Percentiles rank a stretch among this genome's conserved stretches.
Conservation (phyloP, 108 stramenopile genomes). For the Conticribra guillardii region DNA sequence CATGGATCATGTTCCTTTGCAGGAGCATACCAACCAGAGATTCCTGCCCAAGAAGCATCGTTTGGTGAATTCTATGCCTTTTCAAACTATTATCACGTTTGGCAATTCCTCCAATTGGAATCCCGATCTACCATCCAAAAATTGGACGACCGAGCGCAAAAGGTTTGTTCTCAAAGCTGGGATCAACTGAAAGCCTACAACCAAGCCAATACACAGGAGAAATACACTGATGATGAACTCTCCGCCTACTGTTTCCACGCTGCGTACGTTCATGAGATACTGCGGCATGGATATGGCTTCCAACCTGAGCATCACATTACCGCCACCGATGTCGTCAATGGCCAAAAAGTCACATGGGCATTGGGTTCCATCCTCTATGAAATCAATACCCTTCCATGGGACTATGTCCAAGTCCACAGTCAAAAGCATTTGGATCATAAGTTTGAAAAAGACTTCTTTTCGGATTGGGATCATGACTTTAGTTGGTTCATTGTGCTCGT, state of each 20-base stretch:
- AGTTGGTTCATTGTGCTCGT: conserved; percentile 14
- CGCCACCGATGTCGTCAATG: conserved; percentile 79
- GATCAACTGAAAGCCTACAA: conserved; percentile 63
- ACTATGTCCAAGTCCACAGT: conserved; percentile 34
- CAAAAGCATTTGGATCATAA: conserved; percentile 17
- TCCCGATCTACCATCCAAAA: conserved; percentile 48
- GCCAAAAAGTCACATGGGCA: conserved; percentile 88
- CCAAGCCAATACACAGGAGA: conserved; percentile 3
- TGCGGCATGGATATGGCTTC: conserved; percentile 85
- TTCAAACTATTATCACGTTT: conserved; percentile 68
- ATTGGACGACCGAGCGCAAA: conserved; percentile 47
- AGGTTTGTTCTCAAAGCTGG: conserved; percentile 67
- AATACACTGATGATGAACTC: conserved; percentile 45
- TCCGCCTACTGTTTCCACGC: conserved; percentile 82
- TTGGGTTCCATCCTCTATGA: conserved; percentile 90
- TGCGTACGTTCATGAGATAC: conserved; percentile 68
- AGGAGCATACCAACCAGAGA: conserved; percentile 90
- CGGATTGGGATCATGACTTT: conserved; percentile 21
- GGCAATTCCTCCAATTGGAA: conserved; percentile 63
- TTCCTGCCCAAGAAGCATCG: conserved; percentile 60
- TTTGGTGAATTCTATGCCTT: conserved; percentile 77
- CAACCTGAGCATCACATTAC: conserved; percentile 57
- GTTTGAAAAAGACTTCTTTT: conserved; percentile 6
- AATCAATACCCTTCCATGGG: conserved; percentile 78
- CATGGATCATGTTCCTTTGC: conserved; percentile 87